A percentile compares a stretch with the other conserved stretches of the same genome.
These are phyloP conservation scores for Lasiodiplodia citricola DNA, from an alignment of 2,329 filamentous ascomycete species.

Conservation along the genomic window DNA sequence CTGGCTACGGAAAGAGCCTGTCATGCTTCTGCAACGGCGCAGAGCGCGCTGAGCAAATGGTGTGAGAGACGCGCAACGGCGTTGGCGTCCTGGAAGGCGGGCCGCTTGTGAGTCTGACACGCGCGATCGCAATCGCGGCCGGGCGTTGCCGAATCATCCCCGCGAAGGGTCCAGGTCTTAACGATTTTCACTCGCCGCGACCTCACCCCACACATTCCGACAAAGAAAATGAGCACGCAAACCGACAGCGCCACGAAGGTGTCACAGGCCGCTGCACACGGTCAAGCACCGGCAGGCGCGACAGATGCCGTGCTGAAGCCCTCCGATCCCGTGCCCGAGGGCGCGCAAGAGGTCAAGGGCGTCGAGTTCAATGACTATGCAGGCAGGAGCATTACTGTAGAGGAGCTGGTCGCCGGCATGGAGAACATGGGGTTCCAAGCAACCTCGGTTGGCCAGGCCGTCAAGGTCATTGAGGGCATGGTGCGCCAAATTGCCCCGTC, in stretches of 20 bases:
- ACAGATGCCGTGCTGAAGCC: constrained; percentile 84
- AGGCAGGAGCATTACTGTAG: constrained; percentile 76
- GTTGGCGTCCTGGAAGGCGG: neutral
- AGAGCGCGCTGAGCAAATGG: constrained; percentile 2
- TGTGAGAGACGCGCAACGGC: constrained; percentile 16
- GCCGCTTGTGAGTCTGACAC: constrained; percentile 4
- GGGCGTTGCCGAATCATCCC: constrained; percentile 16
- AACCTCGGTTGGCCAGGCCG: constrained; percentile 81
- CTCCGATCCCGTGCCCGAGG: constrained; percentile 80
- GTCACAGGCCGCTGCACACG: neutral
- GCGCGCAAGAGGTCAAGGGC: constrained; percentile 81
- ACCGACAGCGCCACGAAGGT: constrained; percentile 12
- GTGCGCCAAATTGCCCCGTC: constrained; percentile 54
- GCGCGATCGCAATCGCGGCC: constrained; percentile 19
- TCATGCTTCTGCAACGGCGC: neutral
- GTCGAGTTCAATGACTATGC: constrained; percentile 89
- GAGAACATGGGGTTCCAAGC: constrained; percentile 85
- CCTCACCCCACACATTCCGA: constrained; percentile 20
- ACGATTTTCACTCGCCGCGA: constrained; percentile 19
- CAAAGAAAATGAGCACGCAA: constrained; percentile 21
- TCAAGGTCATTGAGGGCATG: constrained; percentile 95
- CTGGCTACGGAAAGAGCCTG: neutral
- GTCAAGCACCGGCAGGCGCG: constrained; percentile 49
- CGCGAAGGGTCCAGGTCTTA: constrained; percentile 11
- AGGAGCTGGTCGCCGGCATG: constrained; percentile 83